A percentile compares a stretch with the other conserved stretches of the same genome.
These are phyloP conservation scores for Phytopythium montanum DNA, from an alignment of 352 stramenopile genomes.

Conservation along the genomic window DNA sequence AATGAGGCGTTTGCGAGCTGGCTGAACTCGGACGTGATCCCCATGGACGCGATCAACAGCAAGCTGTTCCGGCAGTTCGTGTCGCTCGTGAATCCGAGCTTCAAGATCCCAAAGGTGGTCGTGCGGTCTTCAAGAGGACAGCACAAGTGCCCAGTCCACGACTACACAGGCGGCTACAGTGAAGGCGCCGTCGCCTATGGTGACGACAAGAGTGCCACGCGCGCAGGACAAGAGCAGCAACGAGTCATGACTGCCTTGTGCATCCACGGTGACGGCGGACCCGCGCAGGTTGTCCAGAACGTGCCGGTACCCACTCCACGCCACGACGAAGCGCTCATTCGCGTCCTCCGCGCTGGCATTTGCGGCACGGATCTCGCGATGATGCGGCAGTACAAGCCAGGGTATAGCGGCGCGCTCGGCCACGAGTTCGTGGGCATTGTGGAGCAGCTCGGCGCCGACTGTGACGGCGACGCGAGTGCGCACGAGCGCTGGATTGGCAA, in stretches of 20 bases:
- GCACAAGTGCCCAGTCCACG: constrained; percentile 16
- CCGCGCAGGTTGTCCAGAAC: constrained; percentile 27
- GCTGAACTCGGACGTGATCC: constrained; percentile 41
- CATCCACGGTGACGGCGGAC: constrained; percentile 30
- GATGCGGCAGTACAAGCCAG: constrained; percentile 69
- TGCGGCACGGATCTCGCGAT: constrained; percentile 76
- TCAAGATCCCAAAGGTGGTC: constrained; percentile 33
- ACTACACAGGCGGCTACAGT: constrained; percentile 6
- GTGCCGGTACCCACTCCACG: constrained; percentile 32
- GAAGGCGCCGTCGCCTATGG: not conserved
- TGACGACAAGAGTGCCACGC: not conserved
- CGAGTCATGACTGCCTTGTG: constrained; percentile 49
- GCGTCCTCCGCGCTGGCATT: constrained; percentile 60
- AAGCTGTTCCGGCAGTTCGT: constrained; percentile 35
- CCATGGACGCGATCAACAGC: constrained; percentile 36
- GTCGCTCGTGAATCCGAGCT: constrained; percentile 31
- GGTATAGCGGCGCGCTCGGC: constrained; percentile 65
- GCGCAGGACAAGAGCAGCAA: not conserved
- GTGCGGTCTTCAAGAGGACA: constrained; percentile 19
- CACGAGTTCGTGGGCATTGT: constrained; percentile 91
- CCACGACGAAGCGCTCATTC: constrained; percentile 46
- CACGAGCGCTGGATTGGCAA: constrained; percentile 49
- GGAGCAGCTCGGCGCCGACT: constrained; percentile 39
- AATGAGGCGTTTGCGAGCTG: constrained; percentile 40
- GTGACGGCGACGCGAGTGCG: constrained; percentile 14